Percentiles rank a stretch among this genome's conserved stretches.
Evolutionary conservation across 352 stramenopile species (phyloP).

Genomic region (Phytophthora vignae): DNA sequence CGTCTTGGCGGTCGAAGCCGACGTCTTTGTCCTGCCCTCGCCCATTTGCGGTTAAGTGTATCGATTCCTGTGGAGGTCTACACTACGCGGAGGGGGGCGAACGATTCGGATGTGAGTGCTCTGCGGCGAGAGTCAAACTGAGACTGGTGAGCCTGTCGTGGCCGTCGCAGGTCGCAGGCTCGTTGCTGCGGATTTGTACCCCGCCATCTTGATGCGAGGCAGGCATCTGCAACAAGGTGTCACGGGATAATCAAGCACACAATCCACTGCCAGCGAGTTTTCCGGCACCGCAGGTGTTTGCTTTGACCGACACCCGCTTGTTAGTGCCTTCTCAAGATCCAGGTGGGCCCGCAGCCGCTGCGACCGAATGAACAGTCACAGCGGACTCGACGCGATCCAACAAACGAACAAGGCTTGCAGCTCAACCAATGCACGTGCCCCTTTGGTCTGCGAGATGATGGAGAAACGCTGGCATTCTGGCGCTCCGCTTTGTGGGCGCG

Average conservation of each 20-base stretch:
- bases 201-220: constrained; percentile 24
- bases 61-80: constrained; percentile 7
- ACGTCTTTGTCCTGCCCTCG: neutral
- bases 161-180: constrained; percentile 19
- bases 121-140: neutral
- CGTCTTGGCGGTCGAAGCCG: neutral
- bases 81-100: neutral
- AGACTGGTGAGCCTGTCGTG: neutral
- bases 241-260: constrained; percentile 3
- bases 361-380: constrained; percentile 1
- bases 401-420: neutral
- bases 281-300: neutral
- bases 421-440: neutral
- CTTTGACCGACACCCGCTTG: neutral
- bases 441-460: neutral
- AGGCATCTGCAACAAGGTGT: neutral
- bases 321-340: neutral
- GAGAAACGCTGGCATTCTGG: neutral
- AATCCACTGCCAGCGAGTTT: neutral
- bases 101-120: constrained; percentile 21
- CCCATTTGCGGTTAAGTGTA: constrained; percentile 14
- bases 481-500: neutral
- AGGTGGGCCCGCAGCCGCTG: constrained; percentile 2
- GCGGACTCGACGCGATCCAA: neutral
- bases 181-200: constrained; percentile 21